Evolutionary conservation across 371 early-diverging fungal genomes (phyloP), one percentile per base, ranked within the genome.

Genomic region (Parasitella parasitica): DNA sequence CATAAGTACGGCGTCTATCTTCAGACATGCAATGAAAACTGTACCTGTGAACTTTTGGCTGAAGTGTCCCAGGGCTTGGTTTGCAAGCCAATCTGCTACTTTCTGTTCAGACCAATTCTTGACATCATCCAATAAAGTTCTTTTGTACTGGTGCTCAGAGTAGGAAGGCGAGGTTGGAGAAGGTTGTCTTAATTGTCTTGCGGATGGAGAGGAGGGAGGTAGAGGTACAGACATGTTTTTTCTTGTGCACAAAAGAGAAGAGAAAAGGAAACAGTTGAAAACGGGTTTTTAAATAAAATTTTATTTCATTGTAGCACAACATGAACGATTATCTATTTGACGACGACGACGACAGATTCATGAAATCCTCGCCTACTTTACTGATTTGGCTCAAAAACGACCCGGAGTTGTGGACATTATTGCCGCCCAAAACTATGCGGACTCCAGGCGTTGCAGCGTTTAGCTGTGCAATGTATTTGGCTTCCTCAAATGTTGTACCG

Each of bases 401-500:
- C 36, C 70, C 70, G 57, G 90, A 88, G 67, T 91, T 97, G 63
- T 92, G 93, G 18, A 97, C 80, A 18, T 79, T 86, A 1, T 96
- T 94, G 6, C 98, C 96, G 28, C 97, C 97, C 4, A 98, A 75
- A 24, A 97, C 83, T 26, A 97, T 75, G 4, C 94, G 81, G 12
- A 91, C 84, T 13, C 94, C 94, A 5, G 91, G 88, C 1, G 78
- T 85, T 6, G 86, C 48, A 3, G 89, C 85, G 71, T 94, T 94
- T 9, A 96, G 72, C 77, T 89, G 86, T 22, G 88, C 78, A 30
- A 97, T 81, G 62, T 91, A 90, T 49, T 88, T 74, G 2, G 95
- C 94, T 67, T 98, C 99, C 54, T 94, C 96, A 76, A 88, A 94
- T 0, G 98, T 98, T 1, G 87, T 81, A 11, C 99, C 99, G 27